phyloP scores from a whole-genome alignment of 139 green algal genomes.

The Astrephomene gubernaculifera region DNA sequence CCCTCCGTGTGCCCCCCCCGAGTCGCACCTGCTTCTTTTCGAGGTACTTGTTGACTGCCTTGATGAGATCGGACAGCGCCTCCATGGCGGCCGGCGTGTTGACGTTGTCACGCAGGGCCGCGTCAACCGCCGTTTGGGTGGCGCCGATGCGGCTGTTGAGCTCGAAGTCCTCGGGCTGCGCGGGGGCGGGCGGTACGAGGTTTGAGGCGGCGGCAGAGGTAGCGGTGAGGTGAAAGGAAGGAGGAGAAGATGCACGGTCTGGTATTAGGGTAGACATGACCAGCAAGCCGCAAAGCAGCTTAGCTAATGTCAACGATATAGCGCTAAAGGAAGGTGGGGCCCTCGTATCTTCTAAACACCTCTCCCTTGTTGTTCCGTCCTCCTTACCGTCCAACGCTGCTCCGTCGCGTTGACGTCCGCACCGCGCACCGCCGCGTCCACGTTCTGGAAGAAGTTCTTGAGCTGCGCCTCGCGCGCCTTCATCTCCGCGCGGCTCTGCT shows the following conservation, averaged over 20 bases:
- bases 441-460: constrained; percentile 96
- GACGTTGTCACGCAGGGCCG: constrained; percentile 91
- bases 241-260: no score
- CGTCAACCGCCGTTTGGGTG: constrained; percentile 70
- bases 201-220: no score
- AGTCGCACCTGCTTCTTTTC: no score
- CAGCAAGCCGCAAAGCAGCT: no score
- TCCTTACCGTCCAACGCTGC: constrained; percentile 52
- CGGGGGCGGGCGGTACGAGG: no score
- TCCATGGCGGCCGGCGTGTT: constrained; percentile 90
- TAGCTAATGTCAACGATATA: no score
- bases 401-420: constrained; percentile 2
- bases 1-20: no score
- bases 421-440: constrained; percentile 81
- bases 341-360: no score
- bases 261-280: no score
- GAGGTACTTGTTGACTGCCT: constrained; percentile 89
- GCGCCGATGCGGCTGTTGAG: constrained; percentile 52
- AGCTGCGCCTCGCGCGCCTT: constrained; percentile 79
- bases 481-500: constrained; percentile 75
- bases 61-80: constrained; percentile 84
- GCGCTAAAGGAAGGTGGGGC: no score
- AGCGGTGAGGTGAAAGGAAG: no score
- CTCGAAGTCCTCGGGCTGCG: constrained; percentile 70
- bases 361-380: no score